Percentiles rank a stretch among this genome's conserved stretches.
Evolutionary conservation across 2,329 filamentous ascomycete species (phyloP).

Genomic region (Aspergillus versicolor): DNA sequence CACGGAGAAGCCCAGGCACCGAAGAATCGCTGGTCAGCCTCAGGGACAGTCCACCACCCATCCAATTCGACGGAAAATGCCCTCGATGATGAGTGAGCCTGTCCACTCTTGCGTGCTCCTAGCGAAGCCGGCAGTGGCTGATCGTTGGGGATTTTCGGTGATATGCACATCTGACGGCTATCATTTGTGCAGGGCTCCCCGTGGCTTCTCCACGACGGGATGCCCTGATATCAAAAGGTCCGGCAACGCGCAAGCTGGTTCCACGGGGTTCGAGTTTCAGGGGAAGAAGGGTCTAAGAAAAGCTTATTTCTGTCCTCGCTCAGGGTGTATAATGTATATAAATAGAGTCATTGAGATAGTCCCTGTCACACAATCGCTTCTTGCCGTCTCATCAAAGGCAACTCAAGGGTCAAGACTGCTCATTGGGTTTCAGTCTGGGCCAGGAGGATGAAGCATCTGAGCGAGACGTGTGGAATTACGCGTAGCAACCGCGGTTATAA

Average conservation of each 20-base stretch:
- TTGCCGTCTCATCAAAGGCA: neutral
- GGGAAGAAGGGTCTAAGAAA: slow-evolving; percentile 8
- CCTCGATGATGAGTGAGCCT: slow-evolving; percentile 1
- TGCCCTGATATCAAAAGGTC: slow-evolving; percentile 16
- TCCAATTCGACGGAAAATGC: neutral
- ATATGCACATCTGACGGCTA: slow-evolving; percentile 10
- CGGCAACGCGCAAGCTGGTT: slow-evolving; percentile 21
- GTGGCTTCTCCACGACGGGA: slow-evolving; percentile 10
- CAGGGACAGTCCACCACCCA: slow-evolving; percentile 2
- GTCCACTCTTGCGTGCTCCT: slow-evolving; percentile 14
- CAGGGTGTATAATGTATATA: slow-evolving; percentile 15
- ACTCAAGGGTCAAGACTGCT: neutral
- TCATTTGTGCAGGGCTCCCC: slow-evolving; percentile 13
- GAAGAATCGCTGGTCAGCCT: slow-evolving; percentile 1
- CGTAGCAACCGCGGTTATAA: neutral
- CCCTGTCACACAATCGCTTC: neutral
- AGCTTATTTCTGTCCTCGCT: slow-evolving; percentile 15
- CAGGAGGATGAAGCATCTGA: neutral
- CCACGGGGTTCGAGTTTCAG: slow-evolving; percentile 18
- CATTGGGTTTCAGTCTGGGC: neutral
- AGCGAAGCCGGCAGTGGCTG: slow-evolving; percentile 9
- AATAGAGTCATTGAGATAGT: slow-evolving; percentile 9
- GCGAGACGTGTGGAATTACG: neutral
- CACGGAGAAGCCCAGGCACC: slow-evolving; percentile 6
- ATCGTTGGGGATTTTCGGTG: slow-evolving; percentile 18